Percentiles rank a stretch among this genome's conserved stretches.
Evolutionary conservation across 2,329 filamentous ascomycete genomes (phyloP).

Genomic region (Trichoderma atrobrunneum): DNA sequence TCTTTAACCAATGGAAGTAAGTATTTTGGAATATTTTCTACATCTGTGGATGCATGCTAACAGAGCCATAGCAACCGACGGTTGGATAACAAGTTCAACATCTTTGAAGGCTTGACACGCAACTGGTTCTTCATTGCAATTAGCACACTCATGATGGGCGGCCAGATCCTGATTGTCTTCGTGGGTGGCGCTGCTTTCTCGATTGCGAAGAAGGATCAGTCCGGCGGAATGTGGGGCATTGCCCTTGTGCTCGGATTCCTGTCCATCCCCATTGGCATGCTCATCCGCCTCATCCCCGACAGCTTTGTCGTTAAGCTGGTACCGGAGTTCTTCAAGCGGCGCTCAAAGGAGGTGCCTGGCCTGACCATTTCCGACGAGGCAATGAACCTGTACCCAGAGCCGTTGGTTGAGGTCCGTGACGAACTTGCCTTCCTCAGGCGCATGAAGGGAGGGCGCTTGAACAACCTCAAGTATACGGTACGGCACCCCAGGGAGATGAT

Average conservation of each 20-base stretch:
- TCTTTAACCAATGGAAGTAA: slow-evolving; percentile 96
- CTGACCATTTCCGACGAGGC: slow-evolving; percentile 65
- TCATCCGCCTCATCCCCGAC: slow-evolving; percentile 82
- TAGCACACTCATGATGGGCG: slow-evolving; percentile 81
- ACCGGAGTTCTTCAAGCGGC: slow-evolving; percentile 51
- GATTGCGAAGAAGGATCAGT: slow-evolving; percentile 60
- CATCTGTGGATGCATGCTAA: slow-evolving; percentile 19
- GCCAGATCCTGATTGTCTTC: slow-evolving; percentile 86
- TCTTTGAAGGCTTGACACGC: slow-evolving; percentile 80
- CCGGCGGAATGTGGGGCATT: slow-evolving; percentile 78
- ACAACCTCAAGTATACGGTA: slow-evolving; percentile 76
- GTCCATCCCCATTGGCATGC: slow-evolving; percentile 80
- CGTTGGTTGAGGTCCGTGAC: slow-evolving; percentile 71
- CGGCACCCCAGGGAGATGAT: slow-evolving; percentile 70
- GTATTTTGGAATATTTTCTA: slow-evolving; percentile 33
- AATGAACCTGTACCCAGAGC: slow-evolving; percentile 67
- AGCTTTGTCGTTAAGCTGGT: slow-evolving; percentile 55
- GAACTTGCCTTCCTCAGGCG: slow-evolving; percentile 78
- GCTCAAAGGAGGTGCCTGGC: slow-evolving; percentile 46
- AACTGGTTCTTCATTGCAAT: slow-evolving; percentile 91
- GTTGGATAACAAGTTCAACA: slow-evolving; percentile 91
- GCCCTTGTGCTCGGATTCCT: slow-evolving; percentile 78
- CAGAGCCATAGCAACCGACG: slow-evolving; percentile 67
- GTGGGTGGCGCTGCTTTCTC: slow-evolving; percentile 80
- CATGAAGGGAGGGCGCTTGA: slow-evolving; percentile 77